Percentiles rank a stretch among this genome's conserved stretches.
phyloP scores from a whole-genome alignment of 2,329 filamentous ascomycete genomes.

The Aspergillus fructus region DNA sequence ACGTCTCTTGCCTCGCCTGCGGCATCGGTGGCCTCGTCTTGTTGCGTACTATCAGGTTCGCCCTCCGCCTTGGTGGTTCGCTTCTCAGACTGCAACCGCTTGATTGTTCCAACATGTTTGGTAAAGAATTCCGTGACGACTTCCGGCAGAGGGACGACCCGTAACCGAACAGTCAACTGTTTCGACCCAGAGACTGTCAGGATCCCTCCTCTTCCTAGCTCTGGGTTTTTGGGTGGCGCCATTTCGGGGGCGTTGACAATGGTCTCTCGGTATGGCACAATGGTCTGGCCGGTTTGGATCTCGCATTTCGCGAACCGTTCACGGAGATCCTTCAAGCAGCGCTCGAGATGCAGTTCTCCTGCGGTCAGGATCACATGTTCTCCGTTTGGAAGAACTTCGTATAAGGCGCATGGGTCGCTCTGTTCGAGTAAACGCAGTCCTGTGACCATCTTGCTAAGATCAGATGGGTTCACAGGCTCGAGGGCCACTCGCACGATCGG shows the following conservation, averaged over 20 bases:
- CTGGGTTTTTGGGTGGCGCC: slow-evolving; percentile 81
- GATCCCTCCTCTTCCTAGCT: slow-evolving; percentile 79
- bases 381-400: slow-evolving; percentile 87
- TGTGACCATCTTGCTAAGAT: slow-evolving; percentile 91
- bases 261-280: slow-evolving; percentile 93
- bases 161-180: slow-evolving; percentile 73
- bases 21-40: slow-evolving; percentile 49
- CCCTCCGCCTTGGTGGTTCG: slow-evolving; percentile 50
- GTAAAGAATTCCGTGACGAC: slow-evolving; percentile 81
- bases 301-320: slow-evolving; percentile 93
- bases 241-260: slow-evolving; percentile 88
- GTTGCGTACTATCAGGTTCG: slow-evolving; percentile 41
- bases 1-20: slow-evolving; percentile 57
- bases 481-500: slow-evolving; percentile 94
- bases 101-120: slow-evolving; percentile 77
- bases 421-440: slow-evolving; percentile 86
- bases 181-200: slow-evolving; percentile 77
- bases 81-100: slow-evolving; percentile 72
- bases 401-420: slow-evolving; percentile 92
- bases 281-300: slow-evolving; percentile 88
- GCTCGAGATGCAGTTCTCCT: slow-evolving; percentile 89
- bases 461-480: slow-evolving; percentile 86
- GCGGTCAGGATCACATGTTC: slow-evolving; percentile 95
- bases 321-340: slow-evolving; percentile 87
- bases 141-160: slow-evolving; percentile 74